Evolutionary conservation across 768 basidiomycete genomes (phyloP), one percentile per base, ranked within the genome.

Genomic region (Boletus reticulatus): DNA sequence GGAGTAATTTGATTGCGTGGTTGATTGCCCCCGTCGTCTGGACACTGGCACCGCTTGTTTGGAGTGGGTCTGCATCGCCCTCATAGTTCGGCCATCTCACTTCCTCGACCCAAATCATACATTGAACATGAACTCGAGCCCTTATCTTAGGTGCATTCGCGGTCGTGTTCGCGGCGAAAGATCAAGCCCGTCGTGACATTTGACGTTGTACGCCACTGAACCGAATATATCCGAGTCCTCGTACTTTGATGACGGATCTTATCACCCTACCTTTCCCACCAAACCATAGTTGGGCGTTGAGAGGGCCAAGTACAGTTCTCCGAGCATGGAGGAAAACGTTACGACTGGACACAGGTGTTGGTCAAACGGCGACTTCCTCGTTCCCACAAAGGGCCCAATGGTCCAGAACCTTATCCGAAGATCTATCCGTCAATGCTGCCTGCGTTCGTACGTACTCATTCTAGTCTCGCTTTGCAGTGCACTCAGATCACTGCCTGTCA

Each of bases 1-100:
- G 11, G 55, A 31, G 2, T 9, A 27, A 36, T 27, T 19, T 44
- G 43, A 36, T 52, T 27, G 38, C 4, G 10, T 56, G 56, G 42
- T 52, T 27, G 55, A 53, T 56, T 56, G 24, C 47, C 56, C 53
- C 37, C 36, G 62, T 67, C 55, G 56, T 32, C 53, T 58, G 56
- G 58, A 42, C 50, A 22, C 22, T 22, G 22, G 22, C 22, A 64
- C 55, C 44, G 56, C 59, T 55, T 49, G 42, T 24, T 46, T 49
- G 44, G 50, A 50, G 55, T 48, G 57, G 57, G 57, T 52, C 32
- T 31, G 50, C 54, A 52, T 50, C 52, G 60, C 56, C 50, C 45
- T 48, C 50, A 60, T 48, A 41, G 51, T 55, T 52, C 27, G 8
- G 24, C 24, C 9, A 29, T 9, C 27, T 29, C 27, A 29, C 27